These are phyloP conservation scores for Exophiala calicioides DNA, from an alignment of 2,329 filamentous ascomycete species.

Conservation along the genomic window DNA sequence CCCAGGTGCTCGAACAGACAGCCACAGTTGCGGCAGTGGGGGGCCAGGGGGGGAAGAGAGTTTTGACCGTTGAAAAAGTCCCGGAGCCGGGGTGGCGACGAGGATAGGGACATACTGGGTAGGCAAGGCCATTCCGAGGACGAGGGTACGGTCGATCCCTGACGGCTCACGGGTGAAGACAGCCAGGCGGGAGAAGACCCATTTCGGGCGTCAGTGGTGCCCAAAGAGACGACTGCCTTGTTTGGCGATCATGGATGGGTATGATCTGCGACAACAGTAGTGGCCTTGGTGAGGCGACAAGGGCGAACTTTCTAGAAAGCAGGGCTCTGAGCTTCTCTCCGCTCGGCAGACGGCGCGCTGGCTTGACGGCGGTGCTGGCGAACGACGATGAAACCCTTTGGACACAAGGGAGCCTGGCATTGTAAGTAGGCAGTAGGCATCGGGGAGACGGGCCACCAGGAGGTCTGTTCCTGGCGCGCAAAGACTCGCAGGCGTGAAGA, in stretches of 20 bases:
- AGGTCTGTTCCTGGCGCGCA: too few relatives aligned
- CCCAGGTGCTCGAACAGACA: not conserved
- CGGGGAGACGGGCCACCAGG: not conserved
- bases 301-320: constrained; percentile 20
- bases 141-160: constrained; percentile 6
- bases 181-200: constrained; percentile 10
- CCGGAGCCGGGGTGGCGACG: too few relatives aligned
- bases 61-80: too few relatives aligned
- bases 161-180: constrained; percentile 9
- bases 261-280: constrained; percentile 24
- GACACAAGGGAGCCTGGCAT: constrained; percentile 4
- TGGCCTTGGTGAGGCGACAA: constrained; percentile 6
- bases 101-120: not conserved
- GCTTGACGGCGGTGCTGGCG: too few relatives aligned
- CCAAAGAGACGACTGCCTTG: constrained; percentile 19
- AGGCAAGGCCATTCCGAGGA: constrained; percentile 1
- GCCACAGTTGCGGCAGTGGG: not conserved
- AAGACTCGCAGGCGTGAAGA: too few relatives aligned
- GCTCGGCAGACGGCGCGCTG: too few relatives aligned
- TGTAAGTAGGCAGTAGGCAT: not conserved
- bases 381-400: not conserved
- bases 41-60: too few relatives aligned
- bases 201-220: constrained; percentile 16
- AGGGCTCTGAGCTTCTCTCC: too few relatives aligned
- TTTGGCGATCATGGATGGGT: constrained; percentile 22